Evolutionary conservation across 768 basidiomycete genomes (phyloP).

Genomic region (Pilatotrama ljubarskyi): DNA sequence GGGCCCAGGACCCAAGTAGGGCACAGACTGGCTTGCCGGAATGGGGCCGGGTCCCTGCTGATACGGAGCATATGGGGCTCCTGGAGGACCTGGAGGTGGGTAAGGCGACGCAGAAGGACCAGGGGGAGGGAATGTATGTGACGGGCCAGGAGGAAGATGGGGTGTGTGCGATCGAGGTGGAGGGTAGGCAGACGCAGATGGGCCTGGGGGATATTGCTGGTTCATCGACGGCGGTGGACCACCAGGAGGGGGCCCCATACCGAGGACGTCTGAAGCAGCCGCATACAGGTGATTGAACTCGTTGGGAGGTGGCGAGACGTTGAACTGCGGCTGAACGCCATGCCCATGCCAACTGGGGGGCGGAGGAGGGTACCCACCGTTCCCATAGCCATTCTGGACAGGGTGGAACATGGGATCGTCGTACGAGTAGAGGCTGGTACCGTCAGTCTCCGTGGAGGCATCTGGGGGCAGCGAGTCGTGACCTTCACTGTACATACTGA

Average conservation of each 20-base stretch:
- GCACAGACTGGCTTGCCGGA: slow-evolving; percentile 19
- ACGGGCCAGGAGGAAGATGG: slow-evolving; percentile 15
- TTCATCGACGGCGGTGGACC: slow-evolving; percentile 25
- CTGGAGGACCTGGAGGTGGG: slow-evolving; percentile 8
- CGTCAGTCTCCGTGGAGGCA: slow-evolving; percentile 37
- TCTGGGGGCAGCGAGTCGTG: slow-evolving; percentile 25
- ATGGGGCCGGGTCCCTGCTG: slow-evolving; percentile 5
- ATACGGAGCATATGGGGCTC: slow-evolving; percentile 12
- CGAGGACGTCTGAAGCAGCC: slow-evolving; percentile 79
- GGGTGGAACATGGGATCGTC: slow-evolving; percentile 33
- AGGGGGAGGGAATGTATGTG: slow-evolving; percentile 17
- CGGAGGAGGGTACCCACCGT: slow-evolving; percentile 11
- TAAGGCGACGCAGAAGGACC: slow-evolving; percentile 12
- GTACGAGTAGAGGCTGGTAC: slow-evolving; percentile 38
- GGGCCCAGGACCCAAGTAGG: slow-evolving; percentile 20
- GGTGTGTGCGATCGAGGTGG: slow-evolving; percentile 11
- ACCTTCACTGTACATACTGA: slow-evolving; percentile 31
- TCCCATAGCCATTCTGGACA: slow-evolving; percentile 11
- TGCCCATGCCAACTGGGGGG: slow-evolving; percentile 18
- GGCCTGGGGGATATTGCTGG: slow-evolving; percentile 11
- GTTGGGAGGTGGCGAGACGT: slow-evolving; percentile 11
- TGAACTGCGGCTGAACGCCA: slow-evolving; percentile 16
- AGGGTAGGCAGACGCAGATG: slow-evolving; percentile 12
- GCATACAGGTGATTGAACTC: slow-evolving; percentile 64
- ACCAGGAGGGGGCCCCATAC: slow-evolving; percentile 67